Evolutionary conservation across 768 basidiomycete genomes (phyloP), one percentile per base, ranked within the genome.

Genomic region (Macrocybe gigantea): DNA sequence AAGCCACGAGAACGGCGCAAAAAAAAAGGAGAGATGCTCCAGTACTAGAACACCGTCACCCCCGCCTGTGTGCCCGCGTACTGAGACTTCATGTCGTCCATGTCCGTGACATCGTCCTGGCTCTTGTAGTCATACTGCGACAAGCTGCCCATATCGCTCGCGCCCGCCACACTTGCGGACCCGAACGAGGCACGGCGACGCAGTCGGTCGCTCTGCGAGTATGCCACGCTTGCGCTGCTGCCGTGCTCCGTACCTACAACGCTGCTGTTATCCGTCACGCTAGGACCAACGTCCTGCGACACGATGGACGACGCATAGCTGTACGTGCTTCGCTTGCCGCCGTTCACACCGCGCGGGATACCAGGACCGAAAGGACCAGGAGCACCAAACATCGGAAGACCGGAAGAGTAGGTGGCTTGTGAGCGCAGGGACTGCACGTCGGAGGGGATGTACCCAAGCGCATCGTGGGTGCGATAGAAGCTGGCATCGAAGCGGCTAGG

Each of bases 361-460:
- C 79, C 79, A 41, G 83, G 73, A 40, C 85, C 82, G 58, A 86
- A 90, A 8, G 84, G 82, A 41, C 84, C 80, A 54, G 75, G 76
- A 30, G 77, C 69, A 44, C 80, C 75, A 59, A 93, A 94, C 75
- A 89, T 80, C 11, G 93, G 93, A 31, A 95, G 71, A 22, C 91
- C 90, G 7, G 93, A 93, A 2, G 93, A 88, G 61, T 96, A 94
- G 0, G 92, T 93, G 0, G 95, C 94, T 65, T 99, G 96, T 2
- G 95, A 98, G 47, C 93, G 85, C 40, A 98, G 79, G 3, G 95
- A 97, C 62, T 96, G 95, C 15, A 85, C 89, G 61, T 98, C 96
- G 5, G 92, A 91, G 1, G 93, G 93, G 54, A 97, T 95, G 64
- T 94, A 94, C 5, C 88, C 85, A 46, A 94, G 76, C 0, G 93